These are phyloP conservation scores for Sporisorium graminicola DNA, from an alignment of 1,284 basidiomycete genomes.

Conservation along the genomic window DNA sequence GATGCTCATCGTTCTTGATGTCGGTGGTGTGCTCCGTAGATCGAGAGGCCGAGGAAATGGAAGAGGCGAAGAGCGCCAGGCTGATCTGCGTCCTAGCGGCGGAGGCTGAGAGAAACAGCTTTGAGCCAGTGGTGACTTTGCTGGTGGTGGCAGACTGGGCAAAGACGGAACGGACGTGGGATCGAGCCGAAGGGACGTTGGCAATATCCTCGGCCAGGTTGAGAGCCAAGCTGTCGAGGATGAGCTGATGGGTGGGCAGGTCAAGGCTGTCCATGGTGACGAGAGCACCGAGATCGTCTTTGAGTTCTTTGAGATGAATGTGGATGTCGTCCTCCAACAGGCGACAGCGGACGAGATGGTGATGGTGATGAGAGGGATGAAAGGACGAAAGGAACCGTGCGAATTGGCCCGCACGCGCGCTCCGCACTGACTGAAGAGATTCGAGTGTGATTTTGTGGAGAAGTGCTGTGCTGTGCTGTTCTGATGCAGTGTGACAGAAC, in stretches of 20 bases:
- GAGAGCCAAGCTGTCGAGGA: constrained; percentile 82
- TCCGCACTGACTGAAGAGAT: not conserved
- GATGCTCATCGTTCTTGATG: constrained; percentile 53
- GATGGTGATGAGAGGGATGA: not conserved
- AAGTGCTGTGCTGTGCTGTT: not conserved
- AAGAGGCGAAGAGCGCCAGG: constrained; percentile 65
- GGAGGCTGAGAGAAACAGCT: constrained; percentile 45
- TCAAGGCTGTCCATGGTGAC: constrained; percentile 70
- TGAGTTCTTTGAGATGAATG: not conserved
- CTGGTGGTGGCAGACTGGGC: constrained; percentile 48
- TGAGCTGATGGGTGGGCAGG: constrained; percentile 81
- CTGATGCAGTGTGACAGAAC: constrained; percentile 2
- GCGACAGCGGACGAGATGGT: not conserved
- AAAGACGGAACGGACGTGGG: constrained; percentile 36
- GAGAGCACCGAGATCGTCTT: not conserved
- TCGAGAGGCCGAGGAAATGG: constrained; percentile 59
- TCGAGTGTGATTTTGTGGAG: constrained; percentile 9
- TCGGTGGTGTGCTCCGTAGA: constrained; percentile 56
- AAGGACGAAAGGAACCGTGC: not conserved
- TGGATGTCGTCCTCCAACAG: not conserved
- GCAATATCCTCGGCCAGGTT: constrained; percentile 72
- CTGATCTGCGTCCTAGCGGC: constrained; percentile 63
- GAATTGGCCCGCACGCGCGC: not conserved
- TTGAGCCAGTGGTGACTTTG: constrained; percentile 38
- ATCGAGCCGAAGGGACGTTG: constrained; percentile 53